Evolutionary conservation across 2,329 filamentous ascomycete genomes (phyloP), one percentile per base, ranked within the genome.

Genomic region (Aspergillus novoparasiticus): DNA sequence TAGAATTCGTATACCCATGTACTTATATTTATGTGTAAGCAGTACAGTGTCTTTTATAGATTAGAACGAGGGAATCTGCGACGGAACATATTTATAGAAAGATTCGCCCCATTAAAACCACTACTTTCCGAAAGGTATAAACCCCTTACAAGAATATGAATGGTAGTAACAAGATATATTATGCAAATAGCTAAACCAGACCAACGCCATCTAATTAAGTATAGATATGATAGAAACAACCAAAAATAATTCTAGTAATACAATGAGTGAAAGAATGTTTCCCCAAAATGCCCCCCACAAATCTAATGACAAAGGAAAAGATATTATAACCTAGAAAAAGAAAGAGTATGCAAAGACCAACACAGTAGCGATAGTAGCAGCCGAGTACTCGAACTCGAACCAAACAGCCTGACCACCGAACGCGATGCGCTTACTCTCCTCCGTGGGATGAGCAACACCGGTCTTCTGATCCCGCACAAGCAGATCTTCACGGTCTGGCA

Each of bases 1-100:
- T 59, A 57, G 62, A 58, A 58, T 57, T 30, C 59, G 60, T 59
- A 69, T 64, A 67, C 62, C 62, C 56, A 23, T 67, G 63, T 66
- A 66, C 54, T 32, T 59, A 51, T 64, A 54, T 14, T 9, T 34
- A 12, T 36, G 2, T 58, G 46, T 34, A 30, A 50, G n/a, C 36
- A 59, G 51, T 63, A 60, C 32, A 56, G 43, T 51, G 16, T 51
- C 26, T 30, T 60, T 46, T 30, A 63, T 46, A 59, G 56, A 55
- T 19, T 26, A 50, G 23, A 28, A 32, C 6, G 16, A 28, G 26
- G 6, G 26, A n/a, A 19, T n/a, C 8, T 19, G 12, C 19, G 14
- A 12, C 3, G 11, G 23, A 28, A 28, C 28, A 3, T 2, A 12
- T 19, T 11, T 12, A 23, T 23, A 46, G n/a, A 46, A 12, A 12